A percentile compares a stretch with the other conserved stretches of the same genome.
These are phyloP conservation scores for Blastobotrys serpentis DNA, from an alignment of 1,139 yeast species.

Conservation along the genomic window DNA sequence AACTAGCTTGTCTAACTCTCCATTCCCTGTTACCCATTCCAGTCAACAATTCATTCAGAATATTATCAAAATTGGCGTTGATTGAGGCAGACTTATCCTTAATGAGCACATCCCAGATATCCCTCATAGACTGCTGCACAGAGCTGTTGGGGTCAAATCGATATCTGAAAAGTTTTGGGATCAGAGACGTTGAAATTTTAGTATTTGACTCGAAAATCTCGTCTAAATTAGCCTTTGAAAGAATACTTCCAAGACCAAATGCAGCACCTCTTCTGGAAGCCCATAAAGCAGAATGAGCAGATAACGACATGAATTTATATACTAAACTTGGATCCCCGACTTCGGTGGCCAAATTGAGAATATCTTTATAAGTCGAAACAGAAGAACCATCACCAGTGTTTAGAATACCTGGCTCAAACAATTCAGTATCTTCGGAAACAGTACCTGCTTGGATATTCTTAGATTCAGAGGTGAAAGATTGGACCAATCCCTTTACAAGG, in stretches of 20 bases:
- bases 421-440: slow-evolving; percentile 73
- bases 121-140: slow-evolving; percentile 81
- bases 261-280: slow-evolving; percentile 92
- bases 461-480: slow-evolving; percentile 70
- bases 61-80: slow-evolving; percentile 52
- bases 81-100: slow-evolving; percentile 60
- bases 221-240: slow-evolving; percentile 75
- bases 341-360: slow-evolving; percentile 81
- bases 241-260: slow-evolving; percentile 81
- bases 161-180: slow-evolving; percentile 82
- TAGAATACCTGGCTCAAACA: slow-evolving; percentile 79
- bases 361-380: slow-evolving; percentile 78
- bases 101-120: slow-evolving; percentile 79
- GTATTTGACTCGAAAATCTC: slow-evolving; percentile 57
- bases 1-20: slow-evolving; percentile 90
- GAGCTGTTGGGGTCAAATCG: slow-evolving; percentile 77
- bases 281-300: slow-evolving; percentile 88
- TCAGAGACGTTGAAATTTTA: slow-evolving; percentile 55
- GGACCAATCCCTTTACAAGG: slow-evolving; percentile 70
- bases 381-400: slow-evolving; percentile 84
- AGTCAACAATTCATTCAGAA: slow-evolving; percentile 61
- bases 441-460: slow-evolving; percentile 64
- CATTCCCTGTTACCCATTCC: slow-evolving; percentile 86
- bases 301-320: slow-evolving; percentile 90
- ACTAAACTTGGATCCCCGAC: slow-evolving; percentile 95